phyloP scores from a whole-genome alignment of 2,329 filamentous ascomycete species.

The Scedosporium minutisporum region DNA sequence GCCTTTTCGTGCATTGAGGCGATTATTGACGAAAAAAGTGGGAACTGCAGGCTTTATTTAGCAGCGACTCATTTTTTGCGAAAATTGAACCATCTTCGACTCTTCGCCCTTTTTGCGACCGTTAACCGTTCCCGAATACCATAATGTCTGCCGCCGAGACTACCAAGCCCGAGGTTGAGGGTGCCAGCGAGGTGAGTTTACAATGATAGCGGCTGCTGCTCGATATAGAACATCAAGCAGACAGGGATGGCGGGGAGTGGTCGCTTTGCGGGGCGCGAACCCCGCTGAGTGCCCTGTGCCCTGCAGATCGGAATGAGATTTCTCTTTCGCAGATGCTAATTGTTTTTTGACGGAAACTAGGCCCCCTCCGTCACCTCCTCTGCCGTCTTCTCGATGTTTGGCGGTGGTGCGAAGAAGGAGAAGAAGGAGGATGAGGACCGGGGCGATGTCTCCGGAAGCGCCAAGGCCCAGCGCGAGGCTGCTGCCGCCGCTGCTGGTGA shows the following conservation, averaged over 20 bases:
- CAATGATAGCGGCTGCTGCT: background rate
- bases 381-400: slow-evolving; percentile 95
- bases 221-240: background rate
- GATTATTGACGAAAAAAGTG: background rate
- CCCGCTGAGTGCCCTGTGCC: background rate
- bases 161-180: slow-evolving; percentile 42
- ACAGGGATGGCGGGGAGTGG: background rate
- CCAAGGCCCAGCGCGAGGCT: slow-evolving; percentile 64
- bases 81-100: background rate
- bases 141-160: slow-evolving; percentile 41
- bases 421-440: slow-evolving; percentile 79
- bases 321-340: slow-evolving; percentile 15
- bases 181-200: slow-evolving; percentile 24
- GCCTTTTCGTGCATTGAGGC: background rate
- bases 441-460: slow-evolving; percentile 80
- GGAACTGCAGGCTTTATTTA: background rate
- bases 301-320: slow-evolving; percentile 16
- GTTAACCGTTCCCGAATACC: slow-evolving; percentile 5
- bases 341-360: slow-evolving; percentile 9
- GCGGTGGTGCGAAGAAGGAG: slow-evolving; percentile 93
- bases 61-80: slow-evolving; percentile 1
- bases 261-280: background rate
- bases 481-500: slow-evolving; percentile 41
- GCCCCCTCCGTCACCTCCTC: slow-evolving; percentile 40
- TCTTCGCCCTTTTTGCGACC: background rate